Percentiles rank a stretch among this genome's conserved stretches.
These are phyloP conservation scores for Gyrodon lividus DNA, from an alignment of 768 basidiomycete species.

Conservation along the genomic window DNA sequence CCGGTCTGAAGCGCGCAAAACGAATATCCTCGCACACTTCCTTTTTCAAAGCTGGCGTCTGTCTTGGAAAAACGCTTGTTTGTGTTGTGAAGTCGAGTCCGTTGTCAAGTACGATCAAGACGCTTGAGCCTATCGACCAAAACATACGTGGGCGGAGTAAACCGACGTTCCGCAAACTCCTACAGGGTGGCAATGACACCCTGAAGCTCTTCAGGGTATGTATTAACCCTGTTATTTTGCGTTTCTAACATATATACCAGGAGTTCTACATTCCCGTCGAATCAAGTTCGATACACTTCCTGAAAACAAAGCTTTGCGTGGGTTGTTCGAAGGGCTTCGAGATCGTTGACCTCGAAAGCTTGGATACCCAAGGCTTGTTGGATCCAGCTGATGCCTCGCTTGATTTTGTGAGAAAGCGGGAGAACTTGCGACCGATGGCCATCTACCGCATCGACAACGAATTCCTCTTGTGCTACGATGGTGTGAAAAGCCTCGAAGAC, in stretches of 20 bases:
- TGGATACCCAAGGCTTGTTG: conserved; percentile 94
- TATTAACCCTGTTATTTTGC: neutral
- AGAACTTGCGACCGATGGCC: conserved; percentile 89
- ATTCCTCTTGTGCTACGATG: conserved; percentile 96
- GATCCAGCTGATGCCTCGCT: conserved; percentile 90
- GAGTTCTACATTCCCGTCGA: conserved; percentile 99
- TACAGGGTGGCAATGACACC: conserved; percentile 95
- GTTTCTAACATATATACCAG: conserved; percentile 37
- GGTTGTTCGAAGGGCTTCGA: conserved; percentile 98
- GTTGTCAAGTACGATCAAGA: conserved; percentile 95
- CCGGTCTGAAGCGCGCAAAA: conserved; percentile 91
- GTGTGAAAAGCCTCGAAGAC: conserved; percentile 43
- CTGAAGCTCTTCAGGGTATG: conserved; percentile 85
- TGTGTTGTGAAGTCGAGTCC: conserved; percentile 97
- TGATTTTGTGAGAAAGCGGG: conserved; percentile 89
- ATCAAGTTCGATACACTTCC: conserved; percentile 93
- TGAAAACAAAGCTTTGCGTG: conserved; percentile 96
- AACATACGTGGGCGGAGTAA: conserved; percentile 73
- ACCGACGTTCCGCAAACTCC: conserved; percentile 90
- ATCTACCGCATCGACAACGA: conserved; percentile 97
- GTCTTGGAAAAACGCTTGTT: conserved; percentile 86
- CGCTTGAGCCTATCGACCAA: conserved; percentile 94
- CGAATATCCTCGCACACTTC: conserved; percentile 94
- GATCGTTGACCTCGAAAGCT: conserved; percentile 94
- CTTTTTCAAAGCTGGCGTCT: conserved; percentile 96